phyloP scores from a whole-genome alignment of 2,329 filamentous ascomycete species.

The Phyllosticta ampelicida region DNA sequence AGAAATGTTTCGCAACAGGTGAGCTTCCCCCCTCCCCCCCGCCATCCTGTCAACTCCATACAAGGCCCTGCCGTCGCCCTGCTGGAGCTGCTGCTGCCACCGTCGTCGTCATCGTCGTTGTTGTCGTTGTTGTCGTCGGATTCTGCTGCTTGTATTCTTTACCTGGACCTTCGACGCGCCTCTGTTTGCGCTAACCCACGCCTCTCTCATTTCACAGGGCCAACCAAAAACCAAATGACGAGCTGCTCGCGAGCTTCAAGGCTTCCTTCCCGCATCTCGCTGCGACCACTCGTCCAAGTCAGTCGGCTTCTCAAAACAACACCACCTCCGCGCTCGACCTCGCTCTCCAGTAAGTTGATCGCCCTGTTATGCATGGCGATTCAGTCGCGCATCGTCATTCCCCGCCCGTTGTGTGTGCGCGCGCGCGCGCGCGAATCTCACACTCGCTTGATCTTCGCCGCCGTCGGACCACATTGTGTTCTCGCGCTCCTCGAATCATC shows the following conservation, averaged over 20 bases:
- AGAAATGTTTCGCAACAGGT: conserved; percentile 40
- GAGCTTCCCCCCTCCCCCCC: conserved; percentile 15
- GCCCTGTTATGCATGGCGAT: conserved; percentile 8
- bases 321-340: conserved; percentile 30
- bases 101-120: no score
- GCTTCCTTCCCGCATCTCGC: conserved; percentile 66
- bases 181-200: conserved; percentile 17
- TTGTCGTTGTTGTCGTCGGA: no score
- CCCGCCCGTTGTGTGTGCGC: not conserved
- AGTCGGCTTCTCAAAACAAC: conserved; percentile 29
- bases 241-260: conserved; percentile 74
- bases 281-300: conserved; percentile 31
- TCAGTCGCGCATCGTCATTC: conserved; percentile 11
- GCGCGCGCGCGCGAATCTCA: not conserved
- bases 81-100: conserved; percentile 9
- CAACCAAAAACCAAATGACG: conserved; percentile 76
- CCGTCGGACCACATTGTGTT: not conserved
- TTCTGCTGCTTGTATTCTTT: conserved; percentile 14
- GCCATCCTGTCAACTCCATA: not conserved
- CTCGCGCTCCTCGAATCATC: not conserved
- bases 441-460: not conserved
- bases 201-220: conserved; percentile 40
- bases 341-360: conserved; percentile 31
- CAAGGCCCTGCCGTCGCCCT: no score
- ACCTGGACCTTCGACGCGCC: conserved; percentile 11